Evolutionary conservation across 495 filamentous ascomycete species (phyloP).

Genomic region (Penicillium egyptiacum): DNA sequence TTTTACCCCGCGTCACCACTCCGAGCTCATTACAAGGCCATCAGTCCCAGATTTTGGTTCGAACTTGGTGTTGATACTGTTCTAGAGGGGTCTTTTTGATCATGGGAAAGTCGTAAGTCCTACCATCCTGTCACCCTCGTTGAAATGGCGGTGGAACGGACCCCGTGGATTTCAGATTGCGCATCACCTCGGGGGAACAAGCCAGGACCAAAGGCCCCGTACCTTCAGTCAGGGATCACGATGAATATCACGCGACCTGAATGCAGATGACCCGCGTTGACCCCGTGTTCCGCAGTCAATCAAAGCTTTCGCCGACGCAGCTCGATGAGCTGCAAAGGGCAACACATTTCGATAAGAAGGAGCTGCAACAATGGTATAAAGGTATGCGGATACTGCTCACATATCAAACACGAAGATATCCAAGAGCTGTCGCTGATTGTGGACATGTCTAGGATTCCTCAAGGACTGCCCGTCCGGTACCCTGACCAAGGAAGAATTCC

Average conservation of each 20-base stretch:
- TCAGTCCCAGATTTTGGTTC: conserved; percentile 8
- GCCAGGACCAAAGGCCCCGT: neutral
- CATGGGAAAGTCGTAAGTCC: conserved; percentile 50
- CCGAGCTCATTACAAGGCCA: conserved; percentile 1
- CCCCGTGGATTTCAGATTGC: neutral
- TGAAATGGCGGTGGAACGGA: conserved; percentile 6
- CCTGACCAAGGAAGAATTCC: conserved; percentile 96
- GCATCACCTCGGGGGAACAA: neutral
- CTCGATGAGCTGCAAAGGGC: conserved; percentile 91
- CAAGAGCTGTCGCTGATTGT: conserved; percentile 8
- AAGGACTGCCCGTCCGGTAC: conserved; percentile 97
- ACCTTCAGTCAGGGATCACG: neutral
- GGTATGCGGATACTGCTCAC: conserved; percentile 55
- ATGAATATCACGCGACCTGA: neutral
- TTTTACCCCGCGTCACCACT: conserved; percentile 27
- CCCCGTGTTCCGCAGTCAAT: conserved; percentile 59
- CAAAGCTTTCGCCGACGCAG: conserved; percentile 93
- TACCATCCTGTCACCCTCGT: conserved; percentile 9
- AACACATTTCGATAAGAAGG: conserved; percentile 99
- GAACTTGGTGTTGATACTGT: conserved; percentile 11
- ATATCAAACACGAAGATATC: neutral
- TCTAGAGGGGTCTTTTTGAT: conserved; percentile 20
- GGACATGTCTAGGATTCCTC: conserved; percentile 69
- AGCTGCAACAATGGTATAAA: conserved; percentile 99
- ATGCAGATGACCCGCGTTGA: neutral